Conservation (phyloP, 371 early-diverging fungal genomes). For the Mucor sp. region DNA sequence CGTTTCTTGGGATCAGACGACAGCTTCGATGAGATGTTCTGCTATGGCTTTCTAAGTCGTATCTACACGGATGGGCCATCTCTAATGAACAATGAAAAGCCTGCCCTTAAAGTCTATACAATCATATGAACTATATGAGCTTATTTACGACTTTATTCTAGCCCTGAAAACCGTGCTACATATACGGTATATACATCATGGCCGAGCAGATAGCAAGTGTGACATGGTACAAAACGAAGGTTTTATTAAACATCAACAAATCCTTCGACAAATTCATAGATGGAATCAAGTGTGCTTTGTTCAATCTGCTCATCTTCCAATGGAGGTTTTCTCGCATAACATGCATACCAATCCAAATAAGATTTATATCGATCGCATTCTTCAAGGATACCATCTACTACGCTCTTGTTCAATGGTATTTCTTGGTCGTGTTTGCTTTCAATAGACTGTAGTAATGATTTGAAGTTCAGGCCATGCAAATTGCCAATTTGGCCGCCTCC, state of each 20-base stretch:
- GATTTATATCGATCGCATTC: conserved; percentile 38
- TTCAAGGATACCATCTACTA: conserved; percentile 15
- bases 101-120: too few species aligned
- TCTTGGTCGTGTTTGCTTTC: not conserved
- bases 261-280: conserved; percentile 29
- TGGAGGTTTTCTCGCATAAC: conserved; percentile 42
- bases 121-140: too few species aligned
- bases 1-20: too few species aligned
- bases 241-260: conserved; percentile 21
- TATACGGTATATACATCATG: not conserved
- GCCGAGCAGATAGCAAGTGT: not conserved
- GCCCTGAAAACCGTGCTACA: too few species aligned
- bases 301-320: conserved; percentile 10
- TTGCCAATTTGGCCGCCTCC: conserved; percentile 29
- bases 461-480: conserved; percentile 33
- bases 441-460: conserved; percentile 23
- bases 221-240: not conserved
- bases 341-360: conserved; percentile 38
- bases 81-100: too few species aligned
- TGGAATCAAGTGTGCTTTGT: conserved; percentile 26
- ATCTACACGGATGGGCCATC: too few species aligned
- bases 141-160: too few species aligned
- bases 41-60: too few species aligned
- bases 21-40: too few species aligned
- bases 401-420: not conserved